A percentile compares a stretch with the other conserved stretches of the same genome.
Evolutionary conservation across 2,329 filamentous ascomycete genomes (phyloP).

Genomic region (Cyphellophora europaea): DNA sequence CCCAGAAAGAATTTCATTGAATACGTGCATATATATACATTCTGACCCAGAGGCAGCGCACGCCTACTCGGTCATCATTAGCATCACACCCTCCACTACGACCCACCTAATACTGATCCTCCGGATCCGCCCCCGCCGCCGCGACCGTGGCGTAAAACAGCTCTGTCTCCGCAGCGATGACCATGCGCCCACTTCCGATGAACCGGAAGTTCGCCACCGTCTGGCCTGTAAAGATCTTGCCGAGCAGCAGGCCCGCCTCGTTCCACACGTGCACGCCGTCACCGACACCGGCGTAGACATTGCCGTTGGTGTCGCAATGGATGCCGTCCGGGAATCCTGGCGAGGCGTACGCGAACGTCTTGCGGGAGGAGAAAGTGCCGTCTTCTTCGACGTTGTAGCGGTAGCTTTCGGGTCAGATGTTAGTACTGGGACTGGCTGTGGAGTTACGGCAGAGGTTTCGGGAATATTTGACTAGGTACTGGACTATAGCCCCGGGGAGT

Average conservation of each 20-base stretch:
- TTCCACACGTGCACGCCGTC: constrained; percentile 49
- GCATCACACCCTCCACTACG: no score
- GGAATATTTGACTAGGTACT: no score
- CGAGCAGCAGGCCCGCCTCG: constrained; percentile 39
- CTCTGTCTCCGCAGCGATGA: constrained; percentile 13
- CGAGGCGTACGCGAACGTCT: constrained; percentile 43
- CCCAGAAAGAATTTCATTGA: no score
- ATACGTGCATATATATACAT: no score
- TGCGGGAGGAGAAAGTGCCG: constrained; percentile 29
- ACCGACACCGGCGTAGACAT: constrained; percentile 47
- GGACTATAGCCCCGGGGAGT: no score
- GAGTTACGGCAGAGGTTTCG: no score
- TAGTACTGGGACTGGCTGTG: no score
- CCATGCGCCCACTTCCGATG: constrained; percentile 14
- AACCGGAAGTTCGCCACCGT: constrained; percentile 21
- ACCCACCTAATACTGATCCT: constrained; percentile 1
- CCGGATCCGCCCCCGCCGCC: constrained; percentile 8
- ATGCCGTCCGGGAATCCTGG: constrained; percentile 38
- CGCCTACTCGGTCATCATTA: no score
- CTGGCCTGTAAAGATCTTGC: constrained; percentile 42
- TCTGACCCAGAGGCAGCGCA: no score
- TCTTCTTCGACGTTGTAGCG: constrained; percentile 12
- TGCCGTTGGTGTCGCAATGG: constrained; percentile 43
- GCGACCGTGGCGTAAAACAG: constrained; percentile 14
- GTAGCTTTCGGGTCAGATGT: constrained; percentile 13